Conservation (phyloP, 192 early-diverging fungal genomes). For the Spizellomyces sp. region DNA sequence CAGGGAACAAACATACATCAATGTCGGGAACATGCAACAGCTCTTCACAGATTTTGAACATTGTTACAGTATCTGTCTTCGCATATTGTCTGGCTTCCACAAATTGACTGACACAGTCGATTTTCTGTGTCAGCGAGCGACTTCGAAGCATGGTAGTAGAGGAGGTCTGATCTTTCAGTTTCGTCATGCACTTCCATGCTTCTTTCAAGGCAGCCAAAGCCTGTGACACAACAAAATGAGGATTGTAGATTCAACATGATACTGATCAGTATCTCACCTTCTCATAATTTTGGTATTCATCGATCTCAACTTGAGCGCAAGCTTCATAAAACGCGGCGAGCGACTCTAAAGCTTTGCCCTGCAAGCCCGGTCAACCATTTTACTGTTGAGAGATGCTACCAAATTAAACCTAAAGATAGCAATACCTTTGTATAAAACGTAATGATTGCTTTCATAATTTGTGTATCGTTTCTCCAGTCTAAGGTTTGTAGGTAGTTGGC, state of each 20-base stretch:
- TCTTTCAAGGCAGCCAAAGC: constrained; percentile 54
- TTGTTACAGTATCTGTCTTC: constrained; percentile 38
- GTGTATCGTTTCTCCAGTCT: constrained; percentile 52
- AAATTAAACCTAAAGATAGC: constrained; percentile 13
- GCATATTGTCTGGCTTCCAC: constrained; percentile 37
- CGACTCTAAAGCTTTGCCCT: constrained; percentile 53
- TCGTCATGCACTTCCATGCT: constrained; percentile 39
- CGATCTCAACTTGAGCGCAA: constrained; percentile 60
- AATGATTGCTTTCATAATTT: constrained; percentile 56
- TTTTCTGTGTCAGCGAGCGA: constrained; percentile 15
- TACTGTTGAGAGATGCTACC: background rate
- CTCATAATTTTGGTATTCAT: constrained; percentile 66
- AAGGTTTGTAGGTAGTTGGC: constrained; percentile 63
- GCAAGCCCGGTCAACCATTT: background rate
- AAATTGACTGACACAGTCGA: constrained; percentile 43
- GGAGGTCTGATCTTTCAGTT: constrained; percentile 27
- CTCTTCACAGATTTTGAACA: constrained; percentile 45
- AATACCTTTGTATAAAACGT: constrained; percentile 60
- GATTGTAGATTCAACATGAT: background rate
- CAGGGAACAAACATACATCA: constrained; percentile 38
- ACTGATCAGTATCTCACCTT: constrained; percentile 39
- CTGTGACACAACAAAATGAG: constrained; percentile 5
- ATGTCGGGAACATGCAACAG: constrained; percentile 47
- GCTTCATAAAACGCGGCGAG: constrained; percentile 57
- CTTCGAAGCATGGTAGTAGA: background rate